Percentiles rank a stretch among this genome's conserved stretches.
phyloP scores from a whole-genome alignment of 2,329 filamentous ascomycete species.

The Clarireedia monteithiana region DNA sequence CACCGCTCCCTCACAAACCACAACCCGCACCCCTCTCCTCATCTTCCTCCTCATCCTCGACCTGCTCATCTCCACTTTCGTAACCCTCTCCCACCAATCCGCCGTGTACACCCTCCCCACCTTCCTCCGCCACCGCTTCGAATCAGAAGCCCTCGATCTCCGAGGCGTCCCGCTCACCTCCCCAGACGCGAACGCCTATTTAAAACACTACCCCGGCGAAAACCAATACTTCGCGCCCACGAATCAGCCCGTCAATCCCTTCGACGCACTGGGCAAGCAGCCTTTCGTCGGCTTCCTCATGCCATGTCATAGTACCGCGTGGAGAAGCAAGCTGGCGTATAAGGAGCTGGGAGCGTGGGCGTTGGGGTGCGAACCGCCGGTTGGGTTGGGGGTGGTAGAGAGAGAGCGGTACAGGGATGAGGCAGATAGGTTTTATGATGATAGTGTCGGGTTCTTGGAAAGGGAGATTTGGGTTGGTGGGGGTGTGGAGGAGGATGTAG shows the following conservation, averaged over 20 bases:
- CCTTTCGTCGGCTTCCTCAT: slow-evolving; percentile 76
- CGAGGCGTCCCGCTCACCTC: slow-evolving; percentile 28
- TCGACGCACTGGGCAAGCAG: slow-evolving; percentile 1
- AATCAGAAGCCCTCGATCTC: slow-evolving; percentile 43
- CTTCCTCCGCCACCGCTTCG: slow-evolving; percentile 69
- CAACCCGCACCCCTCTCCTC: slow-evolving; percentile 46
- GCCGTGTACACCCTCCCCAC: slow-evolving; percentile 68
- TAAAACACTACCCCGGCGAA: slow-evolving; percentile 1
- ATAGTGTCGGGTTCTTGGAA: slow-evolving; percentile 50
- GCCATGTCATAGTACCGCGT: slow-evolving; percentile 93
- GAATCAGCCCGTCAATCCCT: background rate
- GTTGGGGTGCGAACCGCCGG: slow-evolving; percentile 81
- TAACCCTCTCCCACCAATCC: slow-evolving; percentile 68
- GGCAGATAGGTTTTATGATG: slow-evolving; percentile 79
- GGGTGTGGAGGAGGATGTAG: slow-evolving; percentile 19
- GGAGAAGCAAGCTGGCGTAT: slow-evolving; percentile 81
- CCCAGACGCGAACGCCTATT: slow-evolving; percentile 9
- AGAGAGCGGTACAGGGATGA: slow-evolving; percentile 73
- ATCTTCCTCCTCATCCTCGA: slow-evolving; percentile 56
- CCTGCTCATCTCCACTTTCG: slow-evolving; percentile 63
- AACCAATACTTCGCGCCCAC: background rate
- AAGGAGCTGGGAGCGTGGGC: slow-evolving; percentile 72
- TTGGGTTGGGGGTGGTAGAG: slow-evolving; percentile 54
- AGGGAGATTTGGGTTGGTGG: slow-evolving; percentile 24
- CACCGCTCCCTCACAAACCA: slow-evolving; percentile 23